phyloP scores from a whole-genome alignment of 1,139 yeast species.

The Meyerozyma carpophila region DNA sequence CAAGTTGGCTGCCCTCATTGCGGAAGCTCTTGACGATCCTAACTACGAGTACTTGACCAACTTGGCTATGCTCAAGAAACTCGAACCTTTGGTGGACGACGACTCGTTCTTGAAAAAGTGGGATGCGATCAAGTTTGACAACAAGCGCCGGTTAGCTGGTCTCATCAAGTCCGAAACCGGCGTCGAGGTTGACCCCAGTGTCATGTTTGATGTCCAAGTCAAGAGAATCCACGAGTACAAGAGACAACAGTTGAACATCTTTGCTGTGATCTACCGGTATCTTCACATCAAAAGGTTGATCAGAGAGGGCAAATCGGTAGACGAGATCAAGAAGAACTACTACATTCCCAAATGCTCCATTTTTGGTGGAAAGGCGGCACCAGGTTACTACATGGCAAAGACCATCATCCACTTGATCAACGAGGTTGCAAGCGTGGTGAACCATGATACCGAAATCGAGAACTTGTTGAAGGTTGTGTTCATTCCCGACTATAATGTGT shows the following conservation, averaged over 20 bases:
- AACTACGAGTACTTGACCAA: conserved; percentile 62
- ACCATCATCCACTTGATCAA: conserved; percentile 81
- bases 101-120: conserved; percentile 61
- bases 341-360: conserved; percentile 74
- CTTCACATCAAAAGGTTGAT: conserved; percentile 67
- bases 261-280: conserved; percentile 83
- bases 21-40: conserved; percentile 62
- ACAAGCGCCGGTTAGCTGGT: conserved; percentile 66
- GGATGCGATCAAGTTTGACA: conserved; percentile 65
- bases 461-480: conserved; percentile 81
- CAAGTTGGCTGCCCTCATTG: conserved; percentile 62
- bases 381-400: conserved; percentile 95
- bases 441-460: conserved; percentile 68
- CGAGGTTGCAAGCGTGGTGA: conserved; percentile 74
- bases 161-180: conserved; percentile 66
- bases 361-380: conserved; percentile 95
- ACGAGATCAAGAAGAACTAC: conserved; percentile 55
- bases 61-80: conserved; percentile 60
- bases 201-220: conserved; percentile 86
- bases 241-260: conserved; percentile 89
- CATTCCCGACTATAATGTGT: conserved; percentile 88
- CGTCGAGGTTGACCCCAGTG: conserved; percentile 65
- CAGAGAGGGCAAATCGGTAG: conserved; percentile 36
- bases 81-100: conserved; percentile 68
- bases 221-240: conserved; percentile 94